phyloP scores from a whole-genome alignment of 2,329 filamentous ascomycete genomes.

The Botryotinia globosa region DNA sequence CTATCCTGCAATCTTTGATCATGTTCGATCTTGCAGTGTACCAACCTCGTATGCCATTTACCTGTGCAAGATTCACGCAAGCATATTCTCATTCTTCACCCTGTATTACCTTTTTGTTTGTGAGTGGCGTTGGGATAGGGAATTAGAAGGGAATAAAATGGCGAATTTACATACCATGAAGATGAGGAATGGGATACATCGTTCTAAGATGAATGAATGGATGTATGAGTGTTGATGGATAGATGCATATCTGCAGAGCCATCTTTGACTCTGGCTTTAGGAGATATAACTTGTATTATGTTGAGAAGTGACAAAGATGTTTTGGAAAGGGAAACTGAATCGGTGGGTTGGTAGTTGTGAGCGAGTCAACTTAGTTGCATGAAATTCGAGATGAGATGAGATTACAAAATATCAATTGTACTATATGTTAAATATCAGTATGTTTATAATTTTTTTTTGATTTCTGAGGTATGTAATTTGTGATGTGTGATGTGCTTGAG shows the following conservation, averaged over 20 bases:
- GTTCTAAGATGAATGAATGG: not conserved
- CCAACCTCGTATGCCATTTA: not conserved
- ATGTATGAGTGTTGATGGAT: not conserved
- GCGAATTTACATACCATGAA: conserved; percentile 9
- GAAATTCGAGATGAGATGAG: not conserved
- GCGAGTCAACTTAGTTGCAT: not conserved
- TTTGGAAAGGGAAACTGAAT: not conserved
- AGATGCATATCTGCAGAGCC: not conserved
- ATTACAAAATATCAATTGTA: conserved; percentile 2
- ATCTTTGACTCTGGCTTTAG: not conserved
- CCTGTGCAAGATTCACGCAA: not conserved
- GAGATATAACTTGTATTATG: not conserved
- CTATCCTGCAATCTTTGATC: not conserved
- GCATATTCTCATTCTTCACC: not conserved
- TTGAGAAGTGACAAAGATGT: not conserved
- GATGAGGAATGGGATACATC: conserved; percentile 8
- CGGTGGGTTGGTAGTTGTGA: not conserved
- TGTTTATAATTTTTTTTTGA: not conserved
- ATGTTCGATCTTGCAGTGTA: conserved; percentile 7
- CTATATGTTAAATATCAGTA: not conserved
- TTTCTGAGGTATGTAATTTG: not conserved
- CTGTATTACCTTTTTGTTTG: not conserved
- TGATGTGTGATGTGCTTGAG: not conserved
- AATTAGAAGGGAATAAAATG: conserved; percentile 14
- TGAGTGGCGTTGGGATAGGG: not conserved